Evolutionary conservation across 805 yeast genomes (phyloP), one percentile per base, ranked within the genome.

Genomic region (Naumovozyma castellii): DNA sequence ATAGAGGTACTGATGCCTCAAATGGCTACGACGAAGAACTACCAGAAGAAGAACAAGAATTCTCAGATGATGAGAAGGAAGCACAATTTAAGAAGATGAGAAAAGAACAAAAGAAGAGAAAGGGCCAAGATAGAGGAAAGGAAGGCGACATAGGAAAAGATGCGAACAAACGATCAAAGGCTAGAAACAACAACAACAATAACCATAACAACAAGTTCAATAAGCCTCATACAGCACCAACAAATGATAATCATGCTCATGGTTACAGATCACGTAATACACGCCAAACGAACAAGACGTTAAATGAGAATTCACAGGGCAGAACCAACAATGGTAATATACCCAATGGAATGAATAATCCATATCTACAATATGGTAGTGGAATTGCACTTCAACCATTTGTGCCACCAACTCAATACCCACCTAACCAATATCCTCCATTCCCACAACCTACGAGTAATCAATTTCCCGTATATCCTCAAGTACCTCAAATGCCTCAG

Each of bases 11-110:
- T 1, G 98, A 92, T 65, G 98, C 98, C 0, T 83, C 94, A 53
- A 92, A 92, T 51, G 80, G 85, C 59, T 82, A 85, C 57, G 98
- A 92, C 59, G 97, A 92, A 63, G 98, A 92, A 54, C 62, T 90
- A 22, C 86, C 95, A 0, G 87, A 79, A 49, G 94, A 84, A 22
- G 97, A 92, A 58, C 94, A 85, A 58, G 97, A 90, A 56, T 90
- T 80, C 49, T 84, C 96, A 1, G 97, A 92, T 58, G 97, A 92
- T 60, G 97, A 90, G 56, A 75, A 75, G 44, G 97, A 92, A 58
- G 73, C 77, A 49, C 80, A 75, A 28, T 75, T 74, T 34, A 88
- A 82, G 55, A 74, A 72, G 39, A 61, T 69, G 17, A 78, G 72
- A 57, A 84, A 81, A 61, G 73, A 72, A 43, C 74, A 75, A 61